Percentiles rank a stretch among this genome's conserved stretches.
These are phyloP conservation scores for Margaritispora aquatica DNA, from an alignment of 495 filamentous ascomycete genomes.

Conservation along the genomic window DNA sequence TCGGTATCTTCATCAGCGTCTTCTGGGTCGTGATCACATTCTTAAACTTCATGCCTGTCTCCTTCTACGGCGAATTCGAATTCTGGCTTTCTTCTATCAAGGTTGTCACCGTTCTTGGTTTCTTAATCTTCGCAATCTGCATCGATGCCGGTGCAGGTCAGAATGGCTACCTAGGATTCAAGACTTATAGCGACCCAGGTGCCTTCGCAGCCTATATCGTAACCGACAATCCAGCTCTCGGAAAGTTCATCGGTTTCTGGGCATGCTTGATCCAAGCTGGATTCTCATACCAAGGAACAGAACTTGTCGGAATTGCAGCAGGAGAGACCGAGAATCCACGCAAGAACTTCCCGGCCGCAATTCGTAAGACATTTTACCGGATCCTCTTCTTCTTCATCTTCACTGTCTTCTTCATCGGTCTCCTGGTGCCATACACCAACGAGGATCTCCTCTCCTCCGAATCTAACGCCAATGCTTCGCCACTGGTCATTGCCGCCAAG, in stretches of 20 bases:
- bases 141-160: slow-evolving; percentile 33
- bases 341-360: slow-evolving; percentile 63
- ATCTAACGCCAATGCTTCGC: slow-evolving; percentile 53
- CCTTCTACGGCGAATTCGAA: slow-evolving; percentile 65
- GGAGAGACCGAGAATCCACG: slow-evolving; percentile 69
- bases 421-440: slow-evolving; percentile 58
- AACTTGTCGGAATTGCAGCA: slow-evolving; percentile 73
- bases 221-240: slow-evolving; percentile 36
- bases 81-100: slow-evolving; percentile 72
- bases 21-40: slow-evolving; percentile 64
- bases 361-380: slow-evolving; percentile 63
- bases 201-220: slow-evolving; percentile 58
- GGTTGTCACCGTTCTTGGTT: slow-evolving; percentile 63
- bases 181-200: slow-evolving; percentile 64
- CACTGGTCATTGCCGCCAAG: slow-evolving; percentile 58
- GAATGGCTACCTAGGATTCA: slow-evolving; percentile 51
- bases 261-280: slow-evolving; percentile 69
- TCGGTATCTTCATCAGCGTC: slow-evolving; percentile 59
- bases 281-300: slow-evolving; percentile 81
- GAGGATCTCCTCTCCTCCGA: slow-evolving; percentile 43
- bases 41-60: slow-evolving; percentile 62
- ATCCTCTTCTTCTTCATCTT: slow-evolving; percentile 68
- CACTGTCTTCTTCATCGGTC: slow-evolving; percentile 64
- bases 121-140: slow-evolving; percentile 28
- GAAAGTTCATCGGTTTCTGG: slow-evolving; percentile 72